phyloP scores from a whole-genome alignment of 2,329 filamentous ascomycete species.

The Endoconidiophora laricicola region DNA sequence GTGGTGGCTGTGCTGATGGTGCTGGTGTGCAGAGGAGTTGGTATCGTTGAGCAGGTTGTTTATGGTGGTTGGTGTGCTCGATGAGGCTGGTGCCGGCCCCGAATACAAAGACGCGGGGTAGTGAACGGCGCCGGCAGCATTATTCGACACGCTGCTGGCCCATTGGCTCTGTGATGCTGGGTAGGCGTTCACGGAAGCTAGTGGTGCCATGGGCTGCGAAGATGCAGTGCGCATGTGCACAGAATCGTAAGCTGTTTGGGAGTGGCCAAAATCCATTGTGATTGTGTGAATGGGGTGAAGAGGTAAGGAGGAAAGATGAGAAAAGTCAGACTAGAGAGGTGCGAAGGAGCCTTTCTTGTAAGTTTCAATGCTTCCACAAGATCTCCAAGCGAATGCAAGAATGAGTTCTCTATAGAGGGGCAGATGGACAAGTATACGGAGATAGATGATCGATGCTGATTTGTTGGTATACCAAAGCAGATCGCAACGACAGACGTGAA shows the following conservation, averaged over 20 bases:
- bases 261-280: constrained; percentile 6
- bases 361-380: no score
- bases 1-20: neutral
- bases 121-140: neutral
- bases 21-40: neutral
- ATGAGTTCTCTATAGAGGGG: no score
- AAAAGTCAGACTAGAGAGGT: neutral
- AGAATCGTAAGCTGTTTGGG: constrained; percentile 1
- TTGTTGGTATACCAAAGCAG: no score
- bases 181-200: constrained; percentile 1
- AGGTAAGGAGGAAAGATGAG: neutral
- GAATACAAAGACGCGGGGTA: constrained; percentile 7
- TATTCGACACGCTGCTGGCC: neutral
- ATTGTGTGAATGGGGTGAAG: neutral
- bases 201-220: constrained; percentile 1
- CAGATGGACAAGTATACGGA: no score
- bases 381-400: no score
- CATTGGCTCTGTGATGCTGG: constrained; percentile 4
- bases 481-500: neutral
- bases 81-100: constrained; percentile 3
- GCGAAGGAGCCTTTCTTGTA: no score
- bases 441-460: no score
- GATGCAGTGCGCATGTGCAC: constrained; percentile 8
- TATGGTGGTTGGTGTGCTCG: constrained; percentile 2
- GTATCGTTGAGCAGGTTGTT: constrained; percentile 11